Evolutionary conservation across 371 early-diverging fungal genomes (phyloP).

Genomic region (Cladochytrium tenue): DNA sequence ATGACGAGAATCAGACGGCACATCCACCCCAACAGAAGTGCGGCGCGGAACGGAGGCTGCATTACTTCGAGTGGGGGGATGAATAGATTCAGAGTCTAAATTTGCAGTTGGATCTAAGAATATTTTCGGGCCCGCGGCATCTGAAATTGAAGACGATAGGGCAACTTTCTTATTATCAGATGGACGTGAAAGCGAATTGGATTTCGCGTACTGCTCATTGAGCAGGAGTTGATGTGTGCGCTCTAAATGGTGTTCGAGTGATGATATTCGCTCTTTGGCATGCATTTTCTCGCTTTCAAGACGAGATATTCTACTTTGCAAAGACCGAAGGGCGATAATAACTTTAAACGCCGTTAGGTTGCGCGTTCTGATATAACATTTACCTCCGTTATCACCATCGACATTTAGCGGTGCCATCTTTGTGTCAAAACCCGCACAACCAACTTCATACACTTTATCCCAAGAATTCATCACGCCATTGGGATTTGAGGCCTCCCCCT

Average conservation of each 20-base stretch:
- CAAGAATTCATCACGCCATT: too few relatives aligned
- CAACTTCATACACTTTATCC: too few relatives aligned
- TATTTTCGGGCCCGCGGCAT: neutral
- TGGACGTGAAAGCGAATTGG: neutral
- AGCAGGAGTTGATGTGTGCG: slow-evolving; percentile 24
- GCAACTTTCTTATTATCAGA: neutral
- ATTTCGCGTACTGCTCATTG: slow-evolving; percentile 11
- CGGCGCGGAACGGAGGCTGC: neutral
- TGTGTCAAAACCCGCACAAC: too few relatives aligned
- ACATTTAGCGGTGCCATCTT: too few relatives aligned
- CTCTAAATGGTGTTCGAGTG: slow-evolving; percentile 41
- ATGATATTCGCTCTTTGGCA: slow-evolving; percentile 35
- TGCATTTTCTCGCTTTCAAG: slow-evolving; percentile 42
- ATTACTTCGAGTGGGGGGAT: neutral
- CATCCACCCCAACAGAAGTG: neutral
- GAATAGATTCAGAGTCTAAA: too few relatives aligned
- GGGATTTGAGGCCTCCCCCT: too few relatives aligned
- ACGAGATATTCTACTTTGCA: slow-evolving; percentile 41
- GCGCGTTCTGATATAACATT: too few relatives aligned
- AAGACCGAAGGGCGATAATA: slow-evolving; percentile 39
- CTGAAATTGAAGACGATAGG: neutral
- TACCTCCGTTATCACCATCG: too few relatives aligned
- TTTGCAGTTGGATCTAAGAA: neutral
- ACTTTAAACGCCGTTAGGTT: too few relatives aligned
- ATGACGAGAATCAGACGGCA: too few relatives aligned